Evolutionary conservation across 305 asterid species (phyloP).

Genomic region (Fraxinus dipetala): DNA sequence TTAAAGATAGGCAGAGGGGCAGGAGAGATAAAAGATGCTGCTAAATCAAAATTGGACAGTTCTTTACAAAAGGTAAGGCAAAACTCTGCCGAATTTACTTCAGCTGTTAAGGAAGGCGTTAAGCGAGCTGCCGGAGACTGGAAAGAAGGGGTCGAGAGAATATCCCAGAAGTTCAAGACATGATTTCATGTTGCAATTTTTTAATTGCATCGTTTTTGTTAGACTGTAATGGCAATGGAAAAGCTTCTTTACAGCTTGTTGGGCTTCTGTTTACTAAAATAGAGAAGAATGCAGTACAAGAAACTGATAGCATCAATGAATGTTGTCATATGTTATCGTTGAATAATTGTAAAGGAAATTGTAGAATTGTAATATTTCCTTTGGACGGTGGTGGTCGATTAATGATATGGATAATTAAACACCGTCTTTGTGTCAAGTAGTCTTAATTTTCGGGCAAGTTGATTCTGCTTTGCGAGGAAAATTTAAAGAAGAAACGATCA

Average conservation of each 20-base stretch:
- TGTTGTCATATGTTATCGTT: not conserved
- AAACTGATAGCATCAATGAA: constrained; percentile 11
- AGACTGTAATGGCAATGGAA: not conserved
- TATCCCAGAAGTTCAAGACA: constrained; percentile 84
- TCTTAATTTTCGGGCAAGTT: not conserved
- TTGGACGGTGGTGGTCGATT: not conserved
- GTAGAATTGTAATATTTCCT: not conserved
- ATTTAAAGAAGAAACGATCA: not conserved
- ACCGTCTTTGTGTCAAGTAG: not conserved
- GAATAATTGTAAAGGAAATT: constrained; percentile 15
- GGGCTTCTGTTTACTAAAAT: not conserved
- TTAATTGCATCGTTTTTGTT: not conserved
- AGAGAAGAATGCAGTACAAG: constrained; percentile 7
- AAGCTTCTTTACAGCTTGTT: not conserved
- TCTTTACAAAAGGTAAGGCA: constrained; percentile 49
- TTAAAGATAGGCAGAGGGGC: constrained; percentile 30
- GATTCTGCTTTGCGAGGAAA: not conserved
- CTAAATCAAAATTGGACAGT: constrained; percentile 38
- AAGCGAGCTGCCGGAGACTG: constrained; percentile 79
- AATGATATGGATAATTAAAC: not conserved
- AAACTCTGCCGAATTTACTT: constrained; percentile 39
- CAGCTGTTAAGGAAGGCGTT: constrained; percentile 52
- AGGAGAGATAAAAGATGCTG: constrained; percentile 48
- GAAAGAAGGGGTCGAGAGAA: constrained; percentile 77
- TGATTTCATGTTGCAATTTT: constrained; percentile 28